A percentile compares a stretch with the other conserved stretches of the same genome.
phyloP scores from a whole-genome alignment of 2,329 filamentous ascomycete genomes.

The Cadophora malorum region DNA sequence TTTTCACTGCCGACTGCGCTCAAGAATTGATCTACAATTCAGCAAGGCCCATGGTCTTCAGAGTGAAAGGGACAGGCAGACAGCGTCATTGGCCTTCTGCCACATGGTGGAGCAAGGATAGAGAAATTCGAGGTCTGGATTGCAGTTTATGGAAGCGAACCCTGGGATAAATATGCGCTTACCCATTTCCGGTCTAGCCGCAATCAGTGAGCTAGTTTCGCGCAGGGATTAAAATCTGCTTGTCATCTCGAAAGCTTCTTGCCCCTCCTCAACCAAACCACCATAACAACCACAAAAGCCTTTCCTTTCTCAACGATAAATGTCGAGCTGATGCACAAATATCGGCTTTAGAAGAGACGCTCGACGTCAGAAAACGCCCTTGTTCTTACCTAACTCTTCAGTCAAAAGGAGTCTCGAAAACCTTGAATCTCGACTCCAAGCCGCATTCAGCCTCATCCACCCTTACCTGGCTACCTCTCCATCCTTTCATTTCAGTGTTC shows the following conservation, averaged over 20 bases:
- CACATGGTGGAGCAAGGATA: no score
- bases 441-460: slow-evolving; percentile 2
- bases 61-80: background rate
- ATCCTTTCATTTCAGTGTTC: background rate
- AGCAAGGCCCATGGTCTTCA: background rate
- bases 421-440: background rate
- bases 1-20: background rate
- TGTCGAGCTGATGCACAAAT: slow-evolving; percentile 1
- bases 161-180: background rate
- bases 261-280: background rate
- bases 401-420: background rate
- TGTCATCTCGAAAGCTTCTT: slow-evolving; percentile 8
- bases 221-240: slow-evolving; percentile 3
- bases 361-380: background rate
- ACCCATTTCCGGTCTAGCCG: background rate
- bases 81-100: background rate
- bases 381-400: background rate
- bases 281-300: background rate
- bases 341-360: slow-evolving; percentile 1
- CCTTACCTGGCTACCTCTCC: background rate
- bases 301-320: no score
- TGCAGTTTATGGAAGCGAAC: background rate
- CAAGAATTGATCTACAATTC: background rate
- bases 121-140: background rate
- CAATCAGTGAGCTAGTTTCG: no score